Base-by-base conservation (phyloP, 2,329 filamentous ascomycete species). In the Fusarium acutatum region DNA sequence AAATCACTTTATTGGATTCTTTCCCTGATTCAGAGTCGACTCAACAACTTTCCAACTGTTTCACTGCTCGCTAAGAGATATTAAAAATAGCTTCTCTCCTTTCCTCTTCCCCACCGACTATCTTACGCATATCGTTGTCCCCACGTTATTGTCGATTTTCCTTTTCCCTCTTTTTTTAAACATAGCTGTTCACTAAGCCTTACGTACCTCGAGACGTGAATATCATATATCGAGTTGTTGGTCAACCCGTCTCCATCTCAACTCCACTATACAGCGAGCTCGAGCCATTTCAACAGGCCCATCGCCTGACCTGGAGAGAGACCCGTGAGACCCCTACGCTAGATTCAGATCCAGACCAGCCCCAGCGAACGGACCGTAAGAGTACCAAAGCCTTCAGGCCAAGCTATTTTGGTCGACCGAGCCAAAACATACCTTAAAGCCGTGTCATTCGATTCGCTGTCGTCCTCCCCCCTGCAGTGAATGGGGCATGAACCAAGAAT, bases 331-430 rank as follows among this genome's bases (percentile, higher is more conserved):
- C 59, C 67, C 65, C 34, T 69, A 64, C 59, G 26, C 69, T 66
- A 74, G 75, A 76, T 76, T 67, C 72, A 76, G 75, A 76, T 75
- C 73, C 73, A 77, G 75, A 72, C 72, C 71, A 64, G 64, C 44
- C 66, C 60, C 71, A 64, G 73, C 50, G 71, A 71, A 77, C 75
- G 75, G 75, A 69, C 75, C 75, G 63, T 53, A 66, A 62, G 66
- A 76, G 68, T 69, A 63, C 57, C 69, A 61, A 67, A 67, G 64
- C 63, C 44, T 46, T 35, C 47, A 43, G 53, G 32, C 76, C 75
- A 78, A 68, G 62, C 75, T 73, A 64, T 59, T 74, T 78, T 75
- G 58, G 75, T 74, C 69, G 74, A 78, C 76, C 76, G 76, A 77
- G 64, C 57, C 62, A 32, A 59, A 67, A 50, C 53, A 58, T 58